Conservation (phyloP, 2,329 filamentous ascomycete genomes). For the Scortechinia acanthostroma region DNA sequence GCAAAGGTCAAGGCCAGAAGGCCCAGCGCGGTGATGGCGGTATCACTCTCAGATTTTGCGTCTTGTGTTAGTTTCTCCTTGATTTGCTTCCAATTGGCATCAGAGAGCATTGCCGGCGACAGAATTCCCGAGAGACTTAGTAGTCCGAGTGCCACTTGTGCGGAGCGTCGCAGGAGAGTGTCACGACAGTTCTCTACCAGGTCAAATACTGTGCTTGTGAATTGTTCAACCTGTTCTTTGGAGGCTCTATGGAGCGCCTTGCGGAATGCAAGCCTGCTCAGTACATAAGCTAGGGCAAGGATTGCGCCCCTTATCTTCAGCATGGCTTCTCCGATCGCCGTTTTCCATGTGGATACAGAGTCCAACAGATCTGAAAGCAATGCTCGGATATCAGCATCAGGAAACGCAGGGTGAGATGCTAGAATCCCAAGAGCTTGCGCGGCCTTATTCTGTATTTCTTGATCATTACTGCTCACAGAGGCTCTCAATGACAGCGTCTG, state of each 20-base stretch:
- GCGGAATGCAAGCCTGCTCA: neutral
- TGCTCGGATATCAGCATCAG: slow-evolving; percentile 29
- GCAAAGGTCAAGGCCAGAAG: neutral
- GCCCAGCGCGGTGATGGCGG: neutral
- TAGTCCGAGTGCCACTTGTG: neutral
- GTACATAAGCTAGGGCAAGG: neutral
- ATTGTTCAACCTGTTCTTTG: neutral
- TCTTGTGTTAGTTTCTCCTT: neutral
- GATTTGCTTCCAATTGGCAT: neutral
- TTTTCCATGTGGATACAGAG: neutral
- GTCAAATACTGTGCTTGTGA: neutral
- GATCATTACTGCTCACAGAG: slow-evolving; percentile 42
- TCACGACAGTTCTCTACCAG: neutral
- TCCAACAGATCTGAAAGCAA: neutral
- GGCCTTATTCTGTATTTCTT: slow-evolving; percentile 56
- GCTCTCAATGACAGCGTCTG: neutral
- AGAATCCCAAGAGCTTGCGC: slow-evolving; percentile 72
- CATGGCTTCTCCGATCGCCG: neutral
- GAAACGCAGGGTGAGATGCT: slow-evolving; percentile 51
- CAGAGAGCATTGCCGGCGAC: neutral
- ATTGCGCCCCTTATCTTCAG: neutral
- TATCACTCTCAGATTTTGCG: neutral
- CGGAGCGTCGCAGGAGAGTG: neutral
- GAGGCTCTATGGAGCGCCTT: neutral
- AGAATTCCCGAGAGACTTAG: neutral